Conservation (phyloP, 176 grass and related monocot genomes). For the Bonia amplexicaulis region DNA sequence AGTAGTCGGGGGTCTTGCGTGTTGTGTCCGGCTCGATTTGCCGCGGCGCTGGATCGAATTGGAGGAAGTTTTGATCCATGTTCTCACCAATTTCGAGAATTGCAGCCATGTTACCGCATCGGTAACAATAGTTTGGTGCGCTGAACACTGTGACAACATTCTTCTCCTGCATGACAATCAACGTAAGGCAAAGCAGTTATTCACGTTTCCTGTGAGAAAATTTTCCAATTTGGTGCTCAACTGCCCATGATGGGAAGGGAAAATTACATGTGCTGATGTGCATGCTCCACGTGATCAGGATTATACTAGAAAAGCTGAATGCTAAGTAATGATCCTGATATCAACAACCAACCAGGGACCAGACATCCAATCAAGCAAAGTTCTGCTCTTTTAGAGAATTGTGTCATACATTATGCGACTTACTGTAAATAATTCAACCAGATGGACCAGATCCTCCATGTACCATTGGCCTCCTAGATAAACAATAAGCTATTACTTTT, state of each 20-base stretch:
- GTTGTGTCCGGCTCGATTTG: conserved; percentile 61
- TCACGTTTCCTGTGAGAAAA: not conserved
- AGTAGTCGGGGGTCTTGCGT: conserved; percentile 76
- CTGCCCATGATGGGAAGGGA: not conserved
- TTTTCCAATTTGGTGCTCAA: not conserved
- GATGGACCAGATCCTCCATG: not conserved
- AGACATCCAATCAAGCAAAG: not conserved
- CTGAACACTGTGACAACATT: conserved; percentile 74
- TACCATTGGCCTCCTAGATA: not conserved
- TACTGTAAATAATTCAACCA: not conserved
- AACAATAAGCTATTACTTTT: not conserved
- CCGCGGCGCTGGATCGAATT: conserved; percentile 61
- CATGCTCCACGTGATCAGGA: not conserved
- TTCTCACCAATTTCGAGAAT: conserved; percentile 72
- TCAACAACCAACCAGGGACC: too few species aligned
- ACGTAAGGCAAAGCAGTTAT: not conserved
- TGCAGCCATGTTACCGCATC: conserved; percentile 66
- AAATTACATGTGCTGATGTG: not conserved
- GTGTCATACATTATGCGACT: not conserved
- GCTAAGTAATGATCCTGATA: too few species aligned
- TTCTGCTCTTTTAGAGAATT: not conserved
- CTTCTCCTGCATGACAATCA: conserved; percentile 49
- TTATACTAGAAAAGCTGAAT: too few species aligned
- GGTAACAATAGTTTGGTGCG: conserved; percentile 75
- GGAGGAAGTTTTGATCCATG: conserved; percentile 76